Evolutionary conservation across 371 early-diverging fungal genomes (phyloP).

Genomic region (Actinomortierella ambigua): DNA sequence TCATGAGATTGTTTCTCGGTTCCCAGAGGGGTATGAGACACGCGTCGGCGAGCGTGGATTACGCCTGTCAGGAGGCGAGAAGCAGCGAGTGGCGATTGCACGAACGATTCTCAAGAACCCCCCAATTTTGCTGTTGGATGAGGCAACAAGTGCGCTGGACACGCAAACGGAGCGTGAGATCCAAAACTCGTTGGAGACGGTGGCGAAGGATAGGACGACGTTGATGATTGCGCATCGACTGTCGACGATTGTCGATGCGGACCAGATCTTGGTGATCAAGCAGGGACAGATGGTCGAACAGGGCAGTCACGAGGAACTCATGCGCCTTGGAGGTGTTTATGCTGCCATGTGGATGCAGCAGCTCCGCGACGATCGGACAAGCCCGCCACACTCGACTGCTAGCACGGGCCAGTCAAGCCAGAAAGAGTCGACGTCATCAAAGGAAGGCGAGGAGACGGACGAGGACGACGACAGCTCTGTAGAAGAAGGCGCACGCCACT

Average conservation of each 20-base stretch:
- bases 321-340: constrained; percentile 67
- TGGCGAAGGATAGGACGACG: constrained; percentile 87
- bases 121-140: constrained; percentile 78
- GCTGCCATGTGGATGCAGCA: constrained; percentile 92
- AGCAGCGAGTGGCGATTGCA: constrained; percentile 91
- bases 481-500: too few species aligned
- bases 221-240: constrained; percentile 95
- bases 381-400: background rate
- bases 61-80: constrained; percentile 92
- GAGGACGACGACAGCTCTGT: constrained; percentile 11
- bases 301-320: constrained; percentile 88
- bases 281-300: constrained; percentile 85
- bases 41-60: constrained; percentile 94
- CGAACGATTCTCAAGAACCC: constrained; percentile 83
- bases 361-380: constrained; percentile 65
- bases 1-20: constrained; percentile 67
- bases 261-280: constrained; percentile 77
- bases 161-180: constrained; percentile 83
- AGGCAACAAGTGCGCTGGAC: constrained; percentile 57
- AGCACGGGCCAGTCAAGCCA: constrained; percentile 32
- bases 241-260: constrained; percentile 81
- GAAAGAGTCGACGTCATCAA: constrained; percentile 29
- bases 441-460: constrained; percentile 37
- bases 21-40: constrained; percentile 87
- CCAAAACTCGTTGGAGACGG: constrained; percentile 66